These are phyloP conservation scores for Neurospora sp. DNA, from an alignment of 495 filamentous ascomycete genomes.

Conservation along the genomic window DNA sequence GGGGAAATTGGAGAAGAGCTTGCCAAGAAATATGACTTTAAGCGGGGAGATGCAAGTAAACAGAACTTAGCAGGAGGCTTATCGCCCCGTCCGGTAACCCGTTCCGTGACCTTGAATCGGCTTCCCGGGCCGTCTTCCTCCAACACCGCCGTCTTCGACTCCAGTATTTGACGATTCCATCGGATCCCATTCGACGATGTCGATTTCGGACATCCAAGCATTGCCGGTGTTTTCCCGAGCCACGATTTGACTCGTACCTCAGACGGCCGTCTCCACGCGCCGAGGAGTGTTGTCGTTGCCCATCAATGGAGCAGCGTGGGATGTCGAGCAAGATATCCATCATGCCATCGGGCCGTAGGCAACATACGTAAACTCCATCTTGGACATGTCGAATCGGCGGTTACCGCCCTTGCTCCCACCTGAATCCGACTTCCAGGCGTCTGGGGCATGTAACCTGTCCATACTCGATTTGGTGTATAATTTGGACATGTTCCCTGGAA, in stretches of 20 bases:
- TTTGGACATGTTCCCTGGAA: neutral
- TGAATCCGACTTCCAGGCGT: neutral
- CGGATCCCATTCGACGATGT: neutral
- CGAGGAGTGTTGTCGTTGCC: neutral
- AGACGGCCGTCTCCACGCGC: neutral
- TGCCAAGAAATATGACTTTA: neutral
- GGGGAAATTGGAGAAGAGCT: neutral
- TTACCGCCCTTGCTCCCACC: too few species aligned
- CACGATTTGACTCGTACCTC: neutral
- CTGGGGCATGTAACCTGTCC: neutral
- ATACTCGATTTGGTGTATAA: neutral
- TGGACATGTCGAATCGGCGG: neutral
- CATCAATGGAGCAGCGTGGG: neutral
- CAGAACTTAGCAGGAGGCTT: neutral
- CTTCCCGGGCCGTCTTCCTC: neutral
- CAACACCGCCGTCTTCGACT: neutral
- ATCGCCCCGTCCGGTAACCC: neutral
- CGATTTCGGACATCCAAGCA: neutral
- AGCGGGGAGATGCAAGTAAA: neutral
- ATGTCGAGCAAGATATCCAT: neutral
- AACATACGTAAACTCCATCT: neutral
- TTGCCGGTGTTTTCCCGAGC: neutral
- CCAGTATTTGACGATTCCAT: neutral
- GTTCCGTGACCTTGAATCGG: neutral
- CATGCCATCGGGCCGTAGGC: neutral